phyloP scores from a whole-genome alignment of 73 alveolate species.

The Paramecium sonneborni region DNA sequence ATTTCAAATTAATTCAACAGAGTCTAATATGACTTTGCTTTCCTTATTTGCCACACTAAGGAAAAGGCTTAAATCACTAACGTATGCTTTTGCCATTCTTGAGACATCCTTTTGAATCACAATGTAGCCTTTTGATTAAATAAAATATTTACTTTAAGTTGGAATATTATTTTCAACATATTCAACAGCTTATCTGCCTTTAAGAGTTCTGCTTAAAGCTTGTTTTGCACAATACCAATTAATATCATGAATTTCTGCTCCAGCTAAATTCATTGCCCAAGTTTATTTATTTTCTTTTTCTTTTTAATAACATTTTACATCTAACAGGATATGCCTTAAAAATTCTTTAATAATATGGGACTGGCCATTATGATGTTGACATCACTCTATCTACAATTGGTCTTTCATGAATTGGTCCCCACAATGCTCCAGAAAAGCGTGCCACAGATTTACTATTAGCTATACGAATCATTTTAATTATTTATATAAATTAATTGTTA shows the following conservation, averaged over 20 bases:
- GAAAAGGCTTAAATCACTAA: constrained; percentile 61
- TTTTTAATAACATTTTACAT: constrained; percentile 1
- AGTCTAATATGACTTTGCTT: constrained; percentile 50
- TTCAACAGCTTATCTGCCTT: constrained; percentile 64
- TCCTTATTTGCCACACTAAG: constrained; percentile 63
- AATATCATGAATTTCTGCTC: constrained; percentile 61
- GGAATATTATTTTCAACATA: constrained; percentile 55
- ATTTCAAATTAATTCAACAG: constrained; percentile 58
- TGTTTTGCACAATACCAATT: constrained; percentile 66
- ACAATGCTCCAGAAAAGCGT: constrained; percentile 47
- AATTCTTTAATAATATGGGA: constrained; percentile 66
- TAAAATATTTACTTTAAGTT: constrained; percentile 42
- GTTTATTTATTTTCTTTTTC: constrained; percentile 50
- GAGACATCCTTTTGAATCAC: constrained; percentile 63
- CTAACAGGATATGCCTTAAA: constrained; percentile 69
- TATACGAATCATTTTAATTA: neutral
- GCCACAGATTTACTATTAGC: constrained; percentile 28
- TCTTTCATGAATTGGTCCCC: constrained; percentile 70
- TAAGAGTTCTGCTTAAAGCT: constrained; percentile 53
- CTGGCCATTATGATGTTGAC: constrained; percentile 71
- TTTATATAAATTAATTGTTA: neutral
- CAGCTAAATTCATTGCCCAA: constrained; percentile 54
- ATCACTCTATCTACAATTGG: constrained; percentile 68
- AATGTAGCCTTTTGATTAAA: neutral
- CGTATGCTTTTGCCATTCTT: constrained; percentile 69